These are phyloP conservation scores for Blastobotrys apis DNA, from an alignment of 1,139 yeast species.

Conservation along the genomic window DNA sequence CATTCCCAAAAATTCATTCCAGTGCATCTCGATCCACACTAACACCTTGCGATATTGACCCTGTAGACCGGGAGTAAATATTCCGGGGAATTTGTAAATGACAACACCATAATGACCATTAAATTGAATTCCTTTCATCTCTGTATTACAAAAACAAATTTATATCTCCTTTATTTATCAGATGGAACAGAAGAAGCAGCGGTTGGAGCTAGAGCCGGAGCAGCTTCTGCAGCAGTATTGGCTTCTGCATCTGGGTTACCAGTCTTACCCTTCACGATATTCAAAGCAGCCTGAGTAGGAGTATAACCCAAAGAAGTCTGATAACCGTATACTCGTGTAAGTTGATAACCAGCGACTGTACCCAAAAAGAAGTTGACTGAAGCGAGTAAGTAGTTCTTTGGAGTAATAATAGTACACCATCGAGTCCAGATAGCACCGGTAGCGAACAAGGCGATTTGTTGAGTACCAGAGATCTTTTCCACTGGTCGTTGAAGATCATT, in stretches of 20 bases:
- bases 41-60: not conserved
- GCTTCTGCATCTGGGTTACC: conserved; percentile 7
- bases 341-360: conserved; percentile 81
- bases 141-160: too few species aligned
- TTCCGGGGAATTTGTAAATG: too few species aligned
- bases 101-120: too few species aligned
- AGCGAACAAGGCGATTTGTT: conserved; percentile 81
- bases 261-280: conserved; percentile 51
- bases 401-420: conserved; percentile 93
- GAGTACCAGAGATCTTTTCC: conserved; percentile 86
- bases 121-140: too few species aligned
- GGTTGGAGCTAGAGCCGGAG: too few species aligned
- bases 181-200: too few species aligned
- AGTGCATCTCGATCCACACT: not conserved
- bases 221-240: too few species aligned
- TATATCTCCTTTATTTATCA: too few species aligned
- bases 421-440: conserved; percentile 98
- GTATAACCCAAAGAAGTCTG: conserved; percentile 51
- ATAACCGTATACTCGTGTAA: conserved; percentile 63
- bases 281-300: conserved; percentile 50
- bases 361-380: conserved; percentile 93
- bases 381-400: conserved; percentile 82
- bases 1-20: not conserved
- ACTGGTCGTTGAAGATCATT: conserved; percentile 86
- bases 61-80: too few species aligned